Conservation (phyloP, 768 basidiomycete species). For the Pleurotus platypus region DNA sequence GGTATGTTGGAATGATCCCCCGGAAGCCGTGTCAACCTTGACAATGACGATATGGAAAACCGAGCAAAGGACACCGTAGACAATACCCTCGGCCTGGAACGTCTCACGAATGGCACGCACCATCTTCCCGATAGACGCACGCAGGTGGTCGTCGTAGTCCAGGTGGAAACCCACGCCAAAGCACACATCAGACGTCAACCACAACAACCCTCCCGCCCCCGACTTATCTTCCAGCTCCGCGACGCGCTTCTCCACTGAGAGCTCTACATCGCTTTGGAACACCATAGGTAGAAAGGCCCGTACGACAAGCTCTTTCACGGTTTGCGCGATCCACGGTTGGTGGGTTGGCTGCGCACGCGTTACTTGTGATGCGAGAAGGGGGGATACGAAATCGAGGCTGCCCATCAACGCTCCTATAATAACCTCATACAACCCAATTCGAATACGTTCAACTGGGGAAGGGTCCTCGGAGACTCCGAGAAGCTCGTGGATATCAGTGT, state of each 20-base stretch:
- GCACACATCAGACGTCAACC: slow-evolving; percentile 1
- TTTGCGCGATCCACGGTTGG: neutral
- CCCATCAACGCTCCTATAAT: slow-evolving; percentile 11
- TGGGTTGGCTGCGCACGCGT: neutral
- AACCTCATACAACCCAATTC: slow-evolving; percentile 14
- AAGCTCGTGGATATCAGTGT: neutral
- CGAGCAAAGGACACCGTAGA: slow-evolving; percentile 15
- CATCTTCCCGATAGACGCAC: neutral
- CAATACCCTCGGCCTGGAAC: neutral
- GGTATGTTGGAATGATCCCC: neutral
- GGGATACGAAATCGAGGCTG: neutral
- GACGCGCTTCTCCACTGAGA: neutral
- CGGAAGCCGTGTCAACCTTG: slow-evolving; percentile 7
- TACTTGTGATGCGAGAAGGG: slow-evolving; percentile 8
- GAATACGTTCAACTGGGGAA: slow-evolving; percentile 8
- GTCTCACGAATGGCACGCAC: neutral
- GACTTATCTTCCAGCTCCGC: neutral
- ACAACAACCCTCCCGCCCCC: neutral
- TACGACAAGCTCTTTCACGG: neutral
- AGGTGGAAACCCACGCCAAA: slow-evolving; percentile 16
- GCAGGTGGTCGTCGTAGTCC: slow-evolving; percentile 14
- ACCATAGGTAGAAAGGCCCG: neutral
- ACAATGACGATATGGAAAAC: slow-evolving; percentile 19
- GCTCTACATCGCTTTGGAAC: neutral
- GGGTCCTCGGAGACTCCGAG: neutral